A percentile compares a stretch with the other conserved stretches of the same genome.
Conservation (phyloP, 192 early-diverging fungal species). For the Mortierella claussenii region DNA sequence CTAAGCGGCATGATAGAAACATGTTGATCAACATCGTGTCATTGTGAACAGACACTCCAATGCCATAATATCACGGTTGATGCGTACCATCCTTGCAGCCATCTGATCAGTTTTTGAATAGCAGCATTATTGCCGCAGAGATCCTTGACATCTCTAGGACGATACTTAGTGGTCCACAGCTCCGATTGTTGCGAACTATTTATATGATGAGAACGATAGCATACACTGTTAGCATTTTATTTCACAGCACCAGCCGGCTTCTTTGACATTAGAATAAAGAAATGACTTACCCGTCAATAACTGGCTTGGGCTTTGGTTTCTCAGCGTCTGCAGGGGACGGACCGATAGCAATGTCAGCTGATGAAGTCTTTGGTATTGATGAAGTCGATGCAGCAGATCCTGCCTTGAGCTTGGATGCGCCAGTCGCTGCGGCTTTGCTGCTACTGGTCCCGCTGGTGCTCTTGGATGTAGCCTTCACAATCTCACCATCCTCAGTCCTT, state of each 20-base stretch:
- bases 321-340: too few relatives aligned
- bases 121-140: conserved; percentile 87
- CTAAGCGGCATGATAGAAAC: too few relatives aligned
- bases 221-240: too few relatives aligned
- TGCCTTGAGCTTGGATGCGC: neutral
- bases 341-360: too few relatives aligned
- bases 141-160: conserved; percentile 80
- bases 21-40: neutral
- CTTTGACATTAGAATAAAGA: too few relatives aligned
- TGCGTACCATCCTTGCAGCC: conserved; percentile 83
- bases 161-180: conserved; percentile 97
- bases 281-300: neutral
- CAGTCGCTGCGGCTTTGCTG: neutral
- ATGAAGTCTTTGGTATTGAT: neutral
- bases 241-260: too few relatives aligned
- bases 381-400: neutral
- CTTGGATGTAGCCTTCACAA: conserved; percentile 29
- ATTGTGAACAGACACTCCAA: neutral
- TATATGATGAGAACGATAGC: too few relatives aligned
- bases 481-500: conserved; percentile 47
- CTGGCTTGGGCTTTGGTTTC: too few relatives aligned
- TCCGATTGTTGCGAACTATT: conserved; percentile 31
- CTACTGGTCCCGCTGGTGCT: conserved; percentile 6
- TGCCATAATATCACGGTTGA: too few relatives aligned
- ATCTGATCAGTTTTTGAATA: conserved; percentile 74